Percentiles rank a stretch among this genome's conserved stretches.
These are phyloP conservation scores for Peronospora belbahrii DNA, from an alignment of 352 stramenopile species.

Conservation along the genomic window DNA sequence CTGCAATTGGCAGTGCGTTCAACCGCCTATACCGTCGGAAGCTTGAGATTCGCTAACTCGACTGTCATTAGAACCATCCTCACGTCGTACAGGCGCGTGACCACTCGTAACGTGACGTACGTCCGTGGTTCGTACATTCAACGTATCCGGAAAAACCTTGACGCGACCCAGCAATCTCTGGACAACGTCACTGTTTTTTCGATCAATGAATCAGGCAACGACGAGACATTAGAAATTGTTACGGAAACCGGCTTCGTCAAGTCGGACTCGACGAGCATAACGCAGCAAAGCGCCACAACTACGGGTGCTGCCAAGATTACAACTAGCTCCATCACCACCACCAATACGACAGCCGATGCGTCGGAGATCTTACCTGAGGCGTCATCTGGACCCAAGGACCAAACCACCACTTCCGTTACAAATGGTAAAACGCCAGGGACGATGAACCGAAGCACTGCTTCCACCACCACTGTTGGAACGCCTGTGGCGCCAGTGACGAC, in stretches of 20 bases:
- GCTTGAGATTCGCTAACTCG: slow-evolving; percentile 38
- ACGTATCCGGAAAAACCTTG: slow-evolving; percentile 25
- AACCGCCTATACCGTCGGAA: slow-evolving; percentile 33
- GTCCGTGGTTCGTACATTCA: slow-evolving; percentile 33
- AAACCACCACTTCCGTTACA: slow-evolving; percentile 12
- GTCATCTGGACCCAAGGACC: slow-evolving; percentile 11
- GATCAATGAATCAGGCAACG: slow-evolving; percentile 11
- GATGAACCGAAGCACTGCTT: no score
- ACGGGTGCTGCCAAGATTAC: slow-evolving; percentile 17
- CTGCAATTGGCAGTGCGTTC: slow-evolving; percentile 37
- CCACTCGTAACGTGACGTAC: slow-evolving; percentile 26
- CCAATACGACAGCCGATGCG: slow-evolving; percentile 16
- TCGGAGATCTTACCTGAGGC: slow-evolving; percentile 24
- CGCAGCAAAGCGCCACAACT: slow-evolving; percentile 13
- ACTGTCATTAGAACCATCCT: slow-evolving; percentile 35
- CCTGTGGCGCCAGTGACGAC: no score
- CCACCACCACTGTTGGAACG: no score
- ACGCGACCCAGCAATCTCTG: slow-evolving; percentile 19
- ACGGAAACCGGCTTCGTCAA: slow-evolving; percentile 27
- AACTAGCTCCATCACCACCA: slow-evolving; percentile 18
- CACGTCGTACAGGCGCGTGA: slow-evolving; percentile 32
- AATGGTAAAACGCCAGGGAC: slow-evolving; percentile 2
- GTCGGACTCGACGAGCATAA: slow-evolving; percentile 26
- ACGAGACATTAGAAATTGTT: slow-evolving; percentile 18
- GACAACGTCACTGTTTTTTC: slow-evolving; percentile 24